Evolutionary conservation across 345 rosid genomes (phyloP), one percentile per base, ranked within the genome.

Genomic region (Eucalyptus regnans): DNA sequence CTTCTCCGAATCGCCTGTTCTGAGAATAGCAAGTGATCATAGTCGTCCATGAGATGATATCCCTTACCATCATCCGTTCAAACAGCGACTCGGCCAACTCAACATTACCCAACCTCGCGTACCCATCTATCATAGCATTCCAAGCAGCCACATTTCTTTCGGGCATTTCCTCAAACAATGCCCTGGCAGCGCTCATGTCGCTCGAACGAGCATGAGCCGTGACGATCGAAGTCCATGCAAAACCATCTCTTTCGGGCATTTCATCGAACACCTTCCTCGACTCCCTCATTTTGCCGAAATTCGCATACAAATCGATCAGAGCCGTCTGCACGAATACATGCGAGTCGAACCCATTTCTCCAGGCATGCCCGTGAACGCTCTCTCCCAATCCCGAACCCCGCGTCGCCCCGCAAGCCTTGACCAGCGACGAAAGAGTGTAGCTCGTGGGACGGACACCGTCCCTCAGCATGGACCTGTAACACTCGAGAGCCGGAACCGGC

Each of bases 101-200:
- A n/a, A 93, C 90, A 88, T 93, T 91, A 25, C 93, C 92, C 88
- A 89, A 48, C 88, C 92, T 94, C 43, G 92, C 94, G 90, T 94
- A 95, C 87, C 98, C 97, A 92, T 95, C 95, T 86, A 97, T 94
- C 96, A 97, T 86, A 68, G 96, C 90, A 88, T 97, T 96, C 96
- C 95, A 96, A 1, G 96, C 86, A 44, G 94, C 96, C 3, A 86
- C 90, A 87, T 93, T 94, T 94, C 94, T 94, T 71, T 91, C 93
- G 12, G 88, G 88, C 88, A 89, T 89, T 87, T 90, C 93, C 89
- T 90, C 92, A 27, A 92, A 92, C 92, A 92, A 88, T 22, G 49
- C 87, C 86, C 12, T 29, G 14, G 92, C 91, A n/a, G 90, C 89
- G 2, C 6, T 23, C 94, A 92, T 49, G 87, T 90, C 93, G 12